Percentiles rank a stretch among this genome's conserved stretches.
phyloP scores from a whole-genome alignment of 2,329 filamentous ascomycete species.

The Verticillium dahliae region DNA sequence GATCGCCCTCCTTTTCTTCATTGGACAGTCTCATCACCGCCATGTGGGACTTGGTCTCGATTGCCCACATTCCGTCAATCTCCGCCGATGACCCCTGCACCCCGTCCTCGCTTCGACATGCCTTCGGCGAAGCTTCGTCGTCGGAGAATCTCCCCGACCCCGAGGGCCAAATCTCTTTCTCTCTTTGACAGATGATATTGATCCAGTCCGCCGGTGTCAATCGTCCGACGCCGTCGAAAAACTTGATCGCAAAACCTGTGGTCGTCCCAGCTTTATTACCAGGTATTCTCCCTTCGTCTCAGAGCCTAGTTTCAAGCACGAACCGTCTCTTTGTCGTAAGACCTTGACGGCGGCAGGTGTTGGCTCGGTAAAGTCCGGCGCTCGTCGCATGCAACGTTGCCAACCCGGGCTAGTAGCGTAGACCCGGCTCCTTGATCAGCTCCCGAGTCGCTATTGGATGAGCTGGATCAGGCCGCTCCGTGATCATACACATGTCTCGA shows the following conservation, averaged over 20 bases:
- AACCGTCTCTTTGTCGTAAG: not conserved
- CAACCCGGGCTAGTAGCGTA: not conserved
- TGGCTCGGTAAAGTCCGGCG: not conserved
- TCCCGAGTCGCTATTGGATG: no score
- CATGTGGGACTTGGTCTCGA: not conserved
- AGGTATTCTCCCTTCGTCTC: not conserved
- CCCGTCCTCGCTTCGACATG: not conserved
- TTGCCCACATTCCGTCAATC: not conserved
- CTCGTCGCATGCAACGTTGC: not conserved
- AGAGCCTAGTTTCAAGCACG: not conserved
- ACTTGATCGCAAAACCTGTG: not conserved
- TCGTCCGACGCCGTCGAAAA: not conserved
- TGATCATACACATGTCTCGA: no score
- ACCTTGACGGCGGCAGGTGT: not conserved
- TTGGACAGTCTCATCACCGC: not conserved
- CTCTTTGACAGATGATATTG: not conserved
- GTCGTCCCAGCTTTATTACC: no score
- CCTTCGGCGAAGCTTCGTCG: not conserved
- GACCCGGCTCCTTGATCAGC: no score
- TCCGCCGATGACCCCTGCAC: not conserved
- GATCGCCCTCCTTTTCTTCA: not conserved
- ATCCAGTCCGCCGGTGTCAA: not conserved
- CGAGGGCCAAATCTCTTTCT: not conserved
- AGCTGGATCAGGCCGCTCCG: no score
- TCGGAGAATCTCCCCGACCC: not conserved